A percentile compares a stretch with the other conserved stretches of the same genome.
Evolutionary conservation across 2,329 filamentous ascomycete species (phyloP).

Genomic region (Ophiostoma ips): DNA sequence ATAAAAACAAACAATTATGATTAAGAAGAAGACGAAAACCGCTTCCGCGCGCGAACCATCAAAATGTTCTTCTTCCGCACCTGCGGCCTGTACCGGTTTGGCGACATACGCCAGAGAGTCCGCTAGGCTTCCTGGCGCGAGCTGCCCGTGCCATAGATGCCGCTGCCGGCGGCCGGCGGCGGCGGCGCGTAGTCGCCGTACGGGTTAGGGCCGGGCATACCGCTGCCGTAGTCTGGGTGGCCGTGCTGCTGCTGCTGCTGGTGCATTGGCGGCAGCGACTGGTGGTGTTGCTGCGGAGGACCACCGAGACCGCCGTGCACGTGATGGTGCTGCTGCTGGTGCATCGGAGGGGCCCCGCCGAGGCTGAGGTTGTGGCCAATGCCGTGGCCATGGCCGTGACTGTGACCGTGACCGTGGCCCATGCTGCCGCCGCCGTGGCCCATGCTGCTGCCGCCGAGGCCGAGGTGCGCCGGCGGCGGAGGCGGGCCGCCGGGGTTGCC

Average conservation of each 20-base stretch:
- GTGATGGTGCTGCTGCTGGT: slow-evolving; percentile 1
- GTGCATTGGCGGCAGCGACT: neutral
- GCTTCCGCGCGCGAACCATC: no score
- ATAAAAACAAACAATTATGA: slow-evolving; percentile 2
- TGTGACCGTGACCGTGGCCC: neutral
- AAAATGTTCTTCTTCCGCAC: neutral
- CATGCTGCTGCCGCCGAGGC: neutral
- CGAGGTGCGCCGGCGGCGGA: neutral
- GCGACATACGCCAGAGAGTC: no score
- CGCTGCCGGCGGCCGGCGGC: neutral
- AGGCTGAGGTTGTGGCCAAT: neutral
- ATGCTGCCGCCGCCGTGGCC: neutral
- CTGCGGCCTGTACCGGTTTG: no score
- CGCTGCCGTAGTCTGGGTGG: neutral
- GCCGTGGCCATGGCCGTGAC: neutral
- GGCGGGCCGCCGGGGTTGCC: neutral
- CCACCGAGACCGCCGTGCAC: neutral
- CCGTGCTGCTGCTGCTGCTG: neutral
- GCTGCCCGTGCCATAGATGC: neutral
- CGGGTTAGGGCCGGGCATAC: neutral
- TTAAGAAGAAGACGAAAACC: neutral
- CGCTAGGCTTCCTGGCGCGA: neutral
- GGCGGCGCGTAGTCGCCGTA: neutral
- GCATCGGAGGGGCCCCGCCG: no score
- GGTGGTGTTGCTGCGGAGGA: no score